Evolutionary conservation across 495 filamentous ascomycete genomes (phyloP).

Genomic region (Pseudomonodictys pantanalensis): DNA sequence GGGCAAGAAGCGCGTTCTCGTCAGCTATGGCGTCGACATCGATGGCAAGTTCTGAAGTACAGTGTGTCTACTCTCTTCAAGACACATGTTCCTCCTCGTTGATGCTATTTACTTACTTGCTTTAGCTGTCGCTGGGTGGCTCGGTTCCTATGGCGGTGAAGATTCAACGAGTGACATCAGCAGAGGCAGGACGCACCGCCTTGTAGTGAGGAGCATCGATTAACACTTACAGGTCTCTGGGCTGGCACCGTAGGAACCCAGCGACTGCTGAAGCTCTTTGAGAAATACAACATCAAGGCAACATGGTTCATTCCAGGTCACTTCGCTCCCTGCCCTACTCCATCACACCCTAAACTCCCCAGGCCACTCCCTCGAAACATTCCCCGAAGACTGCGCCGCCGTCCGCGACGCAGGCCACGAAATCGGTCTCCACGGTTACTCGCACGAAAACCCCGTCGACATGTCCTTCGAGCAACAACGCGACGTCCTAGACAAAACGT

Average conservation of each 20-base stretch:
- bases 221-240: slow-evolving; percentile 55
- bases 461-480: slow-evolving; percentile 74
- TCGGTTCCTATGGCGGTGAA: slow-evolving; percentile 70
- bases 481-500: slow-evolving; percentile 74
- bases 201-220: neutral
- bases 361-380: slow-evolving; percentile 74
- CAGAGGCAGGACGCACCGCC: slow-evolving; percentile 47
- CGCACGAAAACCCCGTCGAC: slow-evolving; percentile 69
- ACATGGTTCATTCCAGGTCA: slow-evolving; percentile 72
- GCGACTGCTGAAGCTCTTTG: slow-evolving; percentile 70
- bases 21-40: slow-evolving; percentile 58
- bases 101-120: no score
- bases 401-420: slow-evolving; percentile 76
- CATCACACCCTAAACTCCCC: neutral
- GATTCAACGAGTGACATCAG: slow-evolving; percentile 67
- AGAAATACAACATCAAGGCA: slow-evolving; percentile 76
- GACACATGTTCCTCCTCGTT: no score
- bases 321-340: neutral
- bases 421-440: slow-evolving; percentile 63
- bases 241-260: slow-evolving; percentile 70
- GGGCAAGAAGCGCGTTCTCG: slow-evolving; percentile 61
- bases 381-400: slow-evolving; percentile 70
- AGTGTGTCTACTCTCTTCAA: no score
- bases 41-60: no score
- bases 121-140: slow-evolving; percentile 70